These are phyloP conservation scores for Cyclospora cayetanensis DNA, from an alignment of 169 alveolate species.

Conservation along the genomic window DNA sequence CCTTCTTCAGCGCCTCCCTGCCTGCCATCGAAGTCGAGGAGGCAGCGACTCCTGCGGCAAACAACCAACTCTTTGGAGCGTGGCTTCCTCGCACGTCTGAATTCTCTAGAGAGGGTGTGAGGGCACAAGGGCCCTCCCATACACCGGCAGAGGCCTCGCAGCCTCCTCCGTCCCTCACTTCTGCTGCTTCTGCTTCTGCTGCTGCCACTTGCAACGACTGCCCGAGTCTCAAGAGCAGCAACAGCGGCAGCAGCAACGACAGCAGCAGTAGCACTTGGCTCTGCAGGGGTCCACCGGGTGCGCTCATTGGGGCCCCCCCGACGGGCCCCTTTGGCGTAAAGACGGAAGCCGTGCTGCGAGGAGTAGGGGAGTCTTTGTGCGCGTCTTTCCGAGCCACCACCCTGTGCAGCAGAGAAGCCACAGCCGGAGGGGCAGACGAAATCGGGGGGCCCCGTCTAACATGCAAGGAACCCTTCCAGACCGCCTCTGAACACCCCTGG, in stretches of 20 bases:
- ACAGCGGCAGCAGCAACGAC: background rate
- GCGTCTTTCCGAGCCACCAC: background rate
- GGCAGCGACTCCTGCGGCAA: too few species aligned
- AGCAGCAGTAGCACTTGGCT: constrained; percentile 1
- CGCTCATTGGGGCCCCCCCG: background rate
- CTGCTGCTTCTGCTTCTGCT: background rate
- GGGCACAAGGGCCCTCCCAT: background rate
- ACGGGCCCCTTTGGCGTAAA: background rate
- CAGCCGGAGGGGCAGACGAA: background rate
- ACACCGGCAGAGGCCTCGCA: background rate
- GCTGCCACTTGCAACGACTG: background rate
- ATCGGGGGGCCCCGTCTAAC: too few species aligned
- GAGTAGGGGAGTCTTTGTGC: background rate
- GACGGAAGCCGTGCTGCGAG: background rate
- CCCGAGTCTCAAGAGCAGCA: background rate
- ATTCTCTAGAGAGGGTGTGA: too few species aligned
- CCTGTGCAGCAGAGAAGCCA: background rate
- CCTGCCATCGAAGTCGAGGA: too few species aligned
- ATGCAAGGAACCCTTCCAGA: too few species aligned
- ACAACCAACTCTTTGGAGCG: too few species aligned
- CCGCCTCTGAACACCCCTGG: too few species aligned
- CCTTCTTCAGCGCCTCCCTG: too few species aligned
- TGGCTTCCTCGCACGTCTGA: too few species aligned
- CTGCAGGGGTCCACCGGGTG: background rate
- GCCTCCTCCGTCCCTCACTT: background rate